Evolutionary conservation across 2,329 filamentous ascomycete genomes (phyloP), one percentile per base, ranked within the genome.

Genomic region (Pyrenochaeta sp.): DNA sequence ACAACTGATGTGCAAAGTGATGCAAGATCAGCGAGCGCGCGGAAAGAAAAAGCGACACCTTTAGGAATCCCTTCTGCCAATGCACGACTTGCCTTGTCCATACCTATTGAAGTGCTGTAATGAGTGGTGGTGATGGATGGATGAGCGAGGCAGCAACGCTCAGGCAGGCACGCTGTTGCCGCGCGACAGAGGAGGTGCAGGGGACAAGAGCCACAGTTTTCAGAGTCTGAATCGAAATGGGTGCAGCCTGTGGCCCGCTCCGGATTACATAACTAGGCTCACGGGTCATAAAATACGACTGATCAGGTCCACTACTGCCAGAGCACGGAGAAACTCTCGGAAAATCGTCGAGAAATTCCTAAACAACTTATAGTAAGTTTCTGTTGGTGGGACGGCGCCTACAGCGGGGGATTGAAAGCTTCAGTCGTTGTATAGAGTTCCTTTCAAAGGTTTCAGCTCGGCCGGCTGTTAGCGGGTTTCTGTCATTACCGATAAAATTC

Each of bases 141-240:
- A 42, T 23, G 30, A 23, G 39, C 27, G 37, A 23, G 15, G 37
- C 18, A 41, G 37, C n/a, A n/a, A n/a, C n/a, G n/a, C n/a, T n/a
- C n/a, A n/a, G n/a, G n/a, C n/a, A n/a, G n/a, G n/a, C n/a, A n/a
- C n/a, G n/a, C n/a, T 17, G 37, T 20, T 41, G 39, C 39, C 39
- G 39, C 39, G 39, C 39, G 20, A 23, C 39, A 41, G 29, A 41
- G 39, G 39, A 41, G 39, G 39, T 21, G 29, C 18, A n/a, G 30
- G 39, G 39, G 30, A 42, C 30, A 42, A 42, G 39, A 42, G 39
- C 39, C 39, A 42, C 39, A 42, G 39, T 42, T 42, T 42, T 42
- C 30, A 42, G 39, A 42, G 39, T 29, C 21, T 42, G 30, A 29
- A 23, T 23, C 30, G 15, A 29, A 42, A 29, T 14, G 39, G 39